These are phyloP conservation scores for Cymodocea nodosa DNA, from an alignment of 116 monocot genomes.

Conservation along the genomic window DNA sequence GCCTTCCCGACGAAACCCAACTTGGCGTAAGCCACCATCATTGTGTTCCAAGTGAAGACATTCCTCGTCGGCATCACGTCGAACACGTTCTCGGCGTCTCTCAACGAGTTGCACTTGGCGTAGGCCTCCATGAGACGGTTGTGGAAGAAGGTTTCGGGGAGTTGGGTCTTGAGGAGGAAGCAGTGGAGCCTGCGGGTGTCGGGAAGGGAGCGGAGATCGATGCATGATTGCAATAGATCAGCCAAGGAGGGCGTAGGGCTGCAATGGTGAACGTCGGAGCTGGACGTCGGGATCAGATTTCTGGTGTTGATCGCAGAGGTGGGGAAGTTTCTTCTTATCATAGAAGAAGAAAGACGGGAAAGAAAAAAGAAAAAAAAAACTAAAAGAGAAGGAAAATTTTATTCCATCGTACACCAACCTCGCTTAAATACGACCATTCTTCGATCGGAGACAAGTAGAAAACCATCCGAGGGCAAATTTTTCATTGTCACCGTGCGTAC, in stretches of 20 bases:
- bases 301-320: not conserved
- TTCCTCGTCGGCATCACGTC: conserved; percentile 29
- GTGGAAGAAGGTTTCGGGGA: conserved; percentile 51
- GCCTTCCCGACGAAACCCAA: conserved; percentile 26
- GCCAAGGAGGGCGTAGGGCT: conserved; percentile 33
- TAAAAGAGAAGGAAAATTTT: too few relatives aligned
- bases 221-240: conserved; percentile 42
- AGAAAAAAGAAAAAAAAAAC: too few relatives aligned
- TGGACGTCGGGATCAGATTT: not conserved
- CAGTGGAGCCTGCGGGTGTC: conserved; percentile 21
- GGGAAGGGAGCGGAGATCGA: conserved; percentile 18
- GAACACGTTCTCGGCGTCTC: conserved; percentile 32
- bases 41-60: conserved; percentile 41
- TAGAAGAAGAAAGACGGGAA: not conserved
- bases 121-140: conserved; percentile 60
- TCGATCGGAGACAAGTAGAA: too few relatives aligned
- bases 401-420: too few relatives aligned
- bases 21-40: conserved; percentile 24
- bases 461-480: too few relatives aligned
- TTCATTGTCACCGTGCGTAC: too few relatives aligned
- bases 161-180: conserved; percentile 35
- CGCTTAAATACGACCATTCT: too few relatives aligned
- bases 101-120: conserved; percentile 23
- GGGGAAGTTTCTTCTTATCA: conserved; percentile 1
- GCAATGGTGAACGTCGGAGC: conserved; percentile 13